Evolutionary conservation across 2,329 filamentous ascomycete genomes (phyloP).

Genomic region (Penicillium palitans): DNA sequence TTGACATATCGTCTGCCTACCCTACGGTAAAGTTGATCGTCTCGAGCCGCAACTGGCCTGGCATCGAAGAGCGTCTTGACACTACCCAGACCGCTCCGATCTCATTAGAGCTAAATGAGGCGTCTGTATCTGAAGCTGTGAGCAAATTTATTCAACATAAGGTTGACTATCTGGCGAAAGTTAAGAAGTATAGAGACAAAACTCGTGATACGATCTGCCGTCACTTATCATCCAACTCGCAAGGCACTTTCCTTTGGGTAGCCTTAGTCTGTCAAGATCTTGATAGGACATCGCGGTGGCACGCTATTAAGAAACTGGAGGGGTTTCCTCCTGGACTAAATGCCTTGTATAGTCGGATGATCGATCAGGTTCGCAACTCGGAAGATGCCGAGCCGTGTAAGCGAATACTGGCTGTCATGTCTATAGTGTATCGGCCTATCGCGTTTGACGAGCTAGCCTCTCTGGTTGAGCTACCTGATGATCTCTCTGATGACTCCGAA

Average conservation of each 20-base stretch:
- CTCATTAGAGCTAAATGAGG: too few relatives aligned
- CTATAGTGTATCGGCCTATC: not conserved
- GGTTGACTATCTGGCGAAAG: conserved; percentile 16
- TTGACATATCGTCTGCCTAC: conserved; percentile 19
- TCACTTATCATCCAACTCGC: conserved; percentile 29
- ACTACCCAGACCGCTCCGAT: too few relatives aligned
- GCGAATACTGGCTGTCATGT: conserved; percentile 1
- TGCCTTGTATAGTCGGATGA: conserved; percentile 24
- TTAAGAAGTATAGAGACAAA: conserved; percentile 26
- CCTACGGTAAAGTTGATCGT: too few relatives aligned
- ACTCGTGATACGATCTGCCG: conserved; percentile 13
- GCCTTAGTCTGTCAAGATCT: conserved; percentile 37
- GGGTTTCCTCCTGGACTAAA: conserved; percentile 9
- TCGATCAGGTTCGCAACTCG: conserved; percentile 25
- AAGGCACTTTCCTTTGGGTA: conserved; percentile 44
- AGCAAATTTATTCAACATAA: too few relatives aligned
- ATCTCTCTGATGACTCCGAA: not conserved
- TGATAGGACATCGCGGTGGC: not conserved
- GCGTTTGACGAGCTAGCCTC: not conserved
- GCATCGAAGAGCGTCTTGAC: too few relatives aligned
- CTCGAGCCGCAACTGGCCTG: too few relatives aligned
- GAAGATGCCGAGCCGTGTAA: not conserved
- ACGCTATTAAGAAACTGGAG: not conserved
- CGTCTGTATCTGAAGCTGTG: too few relatives aligned
- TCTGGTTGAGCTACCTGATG: not conserved